Evolutionary conservation across 371 early-diverging fungal genomes (phyloP).

Genomic region (Lichtheimia corymbifera): DNA sequence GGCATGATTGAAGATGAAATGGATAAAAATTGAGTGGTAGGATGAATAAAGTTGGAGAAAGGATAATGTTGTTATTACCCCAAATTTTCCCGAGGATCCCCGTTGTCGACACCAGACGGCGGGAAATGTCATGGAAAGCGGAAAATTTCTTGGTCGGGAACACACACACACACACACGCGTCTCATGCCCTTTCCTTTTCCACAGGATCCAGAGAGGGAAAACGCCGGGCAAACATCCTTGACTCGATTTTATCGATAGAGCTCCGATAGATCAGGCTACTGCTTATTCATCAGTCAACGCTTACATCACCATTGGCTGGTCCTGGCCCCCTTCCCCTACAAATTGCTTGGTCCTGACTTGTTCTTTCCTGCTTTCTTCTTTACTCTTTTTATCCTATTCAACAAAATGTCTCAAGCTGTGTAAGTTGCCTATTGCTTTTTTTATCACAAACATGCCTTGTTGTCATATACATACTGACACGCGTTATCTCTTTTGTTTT

Average conservation of each 20-base stretch:
- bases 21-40: too few relatives aligned
- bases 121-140: conserved; percentile 15
- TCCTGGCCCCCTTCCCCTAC: conserved; percentile 14
- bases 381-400: conserved; percentile 9
- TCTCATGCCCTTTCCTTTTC: too few relatives aligned
- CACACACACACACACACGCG: background rate
- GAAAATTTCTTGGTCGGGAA: conserved; percentile 10
- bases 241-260: background rate
- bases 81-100: conserved; percentile 16
- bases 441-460: too few relatives aligned
- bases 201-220: background rate
- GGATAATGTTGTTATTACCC: conserved; percentile 1
- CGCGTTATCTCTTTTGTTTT: background rate
- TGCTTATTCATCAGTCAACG: conserved; percentile 16
- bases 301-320: conserved; percentile 21
- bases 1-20: conserved; percentile 15
- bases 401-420: conserved; percentile 25
- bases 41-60: background rate
- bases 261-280: background rate
- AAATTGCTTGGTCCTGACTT: background rate
- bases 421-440: conserved; percentile 11
- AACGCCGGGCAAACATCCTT: background rate
- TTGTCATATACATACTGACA: background rate
- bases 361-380: conserved; percentile 8
- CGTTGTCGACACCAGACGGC: conserved; percentile 4